Base-by-base conservation (phyloP, 2,329 filamentous ascomycete species). In the Penicillium brevicompactum region DNA sequence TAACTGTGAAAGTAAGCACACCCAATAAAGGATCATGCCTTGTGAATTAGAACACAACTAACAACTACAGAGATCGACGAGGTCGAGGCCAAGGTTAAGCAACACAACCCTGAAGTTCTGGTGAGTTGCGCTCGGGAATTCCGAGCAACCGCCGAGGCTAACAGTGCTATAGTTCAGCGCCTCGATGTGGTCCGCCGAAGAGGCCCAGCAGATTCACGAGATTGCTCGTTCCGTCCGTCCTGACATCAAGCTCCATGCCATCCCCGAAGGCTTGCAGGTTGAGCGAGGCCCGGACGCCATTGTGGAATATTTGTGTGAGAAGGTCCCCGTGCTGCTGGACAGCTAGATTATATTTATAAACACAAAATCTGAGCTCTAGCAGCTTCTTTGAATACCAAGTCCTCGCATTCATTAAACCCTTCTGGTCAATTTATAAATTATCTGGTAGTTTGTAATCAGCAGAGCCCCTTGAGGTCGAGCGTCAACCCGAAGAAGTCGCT, bases 1-100 rank as follows among this genome's bases (percentile, higher is more conserved):
- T 34, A 89, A 90, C 67, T 84, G 80, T 64, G 80, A 83, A 41
- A 82, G 85, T 87, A 70, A 62, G 79, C 69, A 49, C 10, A 21
- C 22, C 5, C 18, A 24, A 4, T 18, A 2, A 14, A 7, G 4
- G 14, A 18, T 18, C 18, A 2, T 18, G 18, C 18, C 18, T 18
- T 18, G 18, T 11, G 27, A 22, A 40, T 13, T 9, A 2, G 1
- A n/a, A 51, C 55, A n/a, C 14, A 47, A 8, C 45, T 62, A 49
- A 62, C 22, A 16, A 2, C 0, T 40, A 41, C 48, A 74, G 72
- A 58, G 37, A 84, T 85, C 43, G 82, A 83, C 55, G 79, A 84
- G 60, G 84, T 88, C 4, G 76, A 76, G 44, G 64, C 72, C 9
- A 82, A 80, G 55, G 83, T 86, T 16, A 77, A 74, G 58, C 74